These are phyloP conservation scores for Eucalyptus cladocalyx DNA, from an alignment of 345 rosid genomes.

Conservation along the genomic window DNA sequence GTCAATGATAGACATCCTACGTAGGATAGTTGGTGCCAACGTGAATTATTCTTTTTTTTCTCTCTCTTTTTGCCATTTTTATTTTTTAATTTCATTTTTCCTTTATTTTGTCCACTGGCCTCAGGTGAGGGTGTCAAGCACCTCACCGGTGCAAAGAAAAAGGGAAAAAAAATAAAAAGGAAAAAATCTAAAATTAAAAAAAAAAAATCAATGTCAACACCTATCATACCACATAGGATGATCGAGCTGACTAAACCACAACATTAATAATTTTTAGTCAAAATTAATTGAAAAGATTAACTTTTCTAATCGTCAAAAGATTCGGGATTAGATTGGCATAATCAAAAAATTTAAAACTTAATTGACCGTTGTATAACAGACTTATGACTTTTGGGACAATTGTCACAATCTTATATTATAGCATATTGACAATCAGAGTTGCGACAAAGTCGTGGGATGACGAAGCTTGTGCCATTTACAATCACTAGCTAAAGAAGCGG, in stretches of 20 bases:
- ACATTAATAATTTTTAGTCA: fast-evolving
- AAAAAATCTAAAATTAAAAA: no score
- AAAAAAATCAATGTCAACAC: no score
- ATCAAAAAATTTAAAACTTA: not conserved
- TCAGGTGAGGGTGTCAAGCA: not conserved
- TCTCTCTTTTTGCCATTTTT: no score
- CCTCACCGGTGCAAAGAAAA: not conserved
- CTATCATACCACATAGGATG: no score
- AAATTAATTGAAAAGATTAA: no score
- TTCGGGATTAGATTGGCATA: not conserved
- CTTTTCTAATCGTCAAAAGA: not conserved
- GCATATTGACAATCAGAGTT: not conserved
- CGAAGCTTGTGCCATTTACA: not conserved
- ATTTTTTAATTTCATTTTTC: no score
- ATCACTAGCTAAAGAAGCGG: not conserved
- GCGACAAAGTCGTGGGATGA: not conserved
- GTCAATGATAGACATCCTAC: not conserved
- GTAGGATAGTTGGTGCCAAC: fast-evolving
- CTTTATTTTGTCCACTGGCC: not conserved
- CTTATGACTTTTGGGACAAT: not conserved
- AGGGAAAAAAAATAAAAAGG: not conserved
- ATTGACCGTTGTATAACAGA: fast-evolving
- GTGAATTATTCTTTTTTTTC: no score
- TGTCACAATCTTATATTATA: not conserved
- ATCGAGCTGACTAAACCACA: no score